Evolutionary conservation across 2,329 filamentous ascomycete genomes (phyloP), one percentile per base, ranked within the genome.

Genomic region (Fusarium camptoceras): DNA sequence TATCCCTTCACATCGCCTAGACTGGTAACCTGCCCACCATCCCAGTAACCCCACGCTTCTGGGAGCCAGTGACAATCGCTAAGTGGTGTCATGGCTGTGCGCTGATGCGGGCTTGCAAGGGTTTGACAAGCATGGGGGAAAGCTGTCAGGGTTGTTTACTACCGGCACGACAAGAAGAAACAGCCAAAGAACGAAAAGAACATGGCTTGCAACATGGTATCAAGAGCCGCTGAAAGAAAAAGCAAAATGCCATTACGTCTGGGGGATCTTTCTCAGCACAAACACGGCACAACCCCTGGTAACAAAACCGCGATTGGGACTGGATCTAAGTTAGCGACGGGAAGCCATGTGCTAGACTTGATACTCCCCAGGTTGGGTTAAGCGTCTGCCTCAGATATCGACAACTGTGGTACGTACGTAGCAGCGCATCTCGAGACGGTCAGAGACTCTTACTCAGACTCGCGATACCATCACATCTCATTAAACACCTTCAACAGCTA

Each of bases 51-150:
- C 72, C 73, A 75, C 64, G 73, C 73, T 71, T 53, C 24, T 41
- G 39, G 65, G 59, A 72, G 60, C 68, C 72, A 73, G 72, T 71
- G 60, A 46, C 48, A 64, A 50, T 59, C 48, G 49, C 39, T 47
- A 47, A 55, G 68, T 73, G 73, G 73, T 71, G 68, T 64, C 71
- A 73, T 75, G 68, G 66, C 70, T 72, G 66, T 63, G 60, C 42
- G 59, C 50, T 66, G 55, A 64, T 55, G 55, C 55, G 55, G 56
- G 46, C 55, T 56, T 62, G n/a, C 63, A 66, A 42, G 63, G 63
- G 51, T 64, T 54, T 47, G 48, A 50, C 42, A 54, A 51, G 54
- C 59, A 64, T 58, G 48, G 48, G 55, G 25, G 25, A 6, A 53
- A 53, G n/a, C 24, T 34, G 24, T n/a, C 49, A 24, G 41, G 48